These are phyloP conservation scores for Linnemannia hyalina DNA, from an alignment of 192 early-diverging fungal genomes.

Conservation along the genomic window DNA sequence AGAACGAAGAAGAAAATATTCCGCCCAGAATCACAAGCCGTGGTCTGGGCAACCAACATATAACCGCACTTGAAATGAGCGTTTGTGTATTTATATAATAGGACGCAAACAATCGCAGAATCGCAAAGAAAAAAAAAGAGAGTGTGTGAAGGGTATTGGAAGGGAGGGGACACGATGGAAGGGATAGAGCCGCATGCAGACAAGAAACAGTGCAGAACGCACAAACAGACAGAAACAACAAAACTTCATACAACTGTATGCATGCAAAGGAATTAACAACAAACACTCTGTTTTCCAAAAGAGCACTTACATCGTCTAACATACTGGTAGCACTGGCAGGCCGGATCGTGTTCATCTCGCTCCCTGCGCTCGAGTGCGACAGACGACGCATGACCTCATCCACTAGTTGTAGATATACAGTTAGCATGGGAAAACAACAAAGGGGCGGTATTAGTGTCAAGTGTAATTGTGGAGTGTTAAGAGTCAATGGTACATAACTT, in stretches of 20 bases:
- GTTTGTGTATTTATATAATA: not conserved
- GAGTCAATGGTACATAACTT: not conserved
- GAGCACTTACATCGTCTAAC: conserved; percentile 16
- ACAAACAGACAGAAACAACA: not conserved
- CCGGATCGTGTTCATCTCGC: conserved; percentile 4
- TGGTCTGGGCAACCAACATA: not conserved
- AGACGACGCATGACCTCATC: conserved; percentile 23
- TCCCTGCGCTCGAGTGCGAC: conserved; percentile 22
- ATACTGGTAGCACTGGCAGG: not conserved
- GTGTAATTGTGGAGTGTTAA: not conserved
- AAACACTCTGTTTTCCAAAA: not conserved
- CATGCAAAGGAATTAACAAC: too few species aligned
- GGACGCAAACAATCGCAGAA: conserved; percentile 21
- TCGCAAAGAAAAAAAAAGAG: conserved; percentile 27
- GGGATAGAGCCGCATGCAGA: not conserved
- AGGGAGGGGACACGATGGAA: not conserved
- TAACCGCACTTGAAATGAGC: not conserved
- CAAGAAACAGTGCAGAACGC: too few species aligned
- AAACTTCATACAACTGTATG: too few species aligned
- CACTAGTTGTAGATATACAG: not conserved
- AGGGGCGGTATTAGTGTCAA: too few species aligned
- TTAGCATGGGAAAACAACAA: not conserved
- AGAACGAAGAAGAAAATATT: not conserved
- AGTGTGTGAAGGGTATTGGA: not conserved
- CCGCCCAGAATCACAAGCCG: not conserved